Evolutionary conservation across 805 yeast genomes (phyloP).

Genomic region (Sugiyamaella floridensis): DNA sequence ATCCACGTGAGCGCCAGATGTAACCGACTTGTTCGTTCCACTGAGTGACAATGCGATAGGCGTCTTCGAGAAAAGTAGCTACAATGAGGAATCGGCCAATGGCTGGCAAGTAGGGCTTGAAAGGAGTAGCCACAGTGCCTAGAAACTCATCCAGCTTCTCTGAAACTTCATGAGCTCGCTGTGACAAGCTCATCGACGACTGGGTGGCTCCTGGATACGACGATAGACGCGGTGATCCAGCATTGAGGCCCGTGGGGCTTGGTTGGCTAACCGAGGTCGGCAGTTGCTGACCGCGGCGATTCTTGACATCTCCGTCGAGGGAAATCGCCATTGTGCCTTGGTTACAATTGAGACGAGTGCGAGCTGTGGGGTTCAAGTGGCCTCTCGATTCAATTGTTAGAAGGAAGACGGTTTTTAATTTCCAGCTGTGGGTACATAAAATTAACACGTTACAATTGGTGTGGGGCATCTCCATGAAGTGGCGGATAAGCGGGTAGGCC

Average conservation of each 20-base stretch:
- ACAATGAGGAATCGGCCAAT: slow-evolving; percentile 87
- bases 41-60: slow-evolving; percentile 73
- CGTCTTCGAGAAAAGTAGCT: slow-evolving; percentile 88
- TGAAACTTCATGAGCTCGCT: slow-evolving; percentile 18
- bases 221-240: slow-evolving; percentile 1
- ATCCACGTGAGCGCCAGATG: slow-evolving; percentile 68
- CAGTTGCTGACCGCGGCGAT: background rate
- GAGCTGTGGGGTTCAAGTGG: background rate
- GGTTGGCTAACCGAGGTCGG: background rate
- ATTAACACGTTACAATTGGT: background rate
- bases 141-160: slow-evolving; percentile 27
- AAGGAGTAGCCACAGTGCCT: slow-evolving; percentile 30
- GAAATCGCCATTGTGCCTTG: background rate
- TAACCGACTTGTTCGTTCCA: slow-evolving; percentile 89
- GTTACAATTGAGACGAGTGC: background rate
- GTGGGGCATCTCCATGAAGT: background rate
- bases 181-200: slow-evolving; percentile 1
- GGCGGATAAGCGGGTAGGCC: background rate
- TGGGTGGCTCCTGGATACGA: slow-evolving; percentile 1
- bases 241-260: background rate
- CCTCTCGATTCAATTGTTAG: background rate
- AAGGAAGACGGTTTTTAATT: background rate
- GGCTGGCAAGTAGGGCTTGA: slow-evolving; percentile 56
- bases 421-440: background rate
- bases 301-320: slow-evolving; percentile 4